Evolutionary conservation across 768 basidiomycete genomes (phyloP).

Genomic region (Phlegmacium glaucopus): DNA sequence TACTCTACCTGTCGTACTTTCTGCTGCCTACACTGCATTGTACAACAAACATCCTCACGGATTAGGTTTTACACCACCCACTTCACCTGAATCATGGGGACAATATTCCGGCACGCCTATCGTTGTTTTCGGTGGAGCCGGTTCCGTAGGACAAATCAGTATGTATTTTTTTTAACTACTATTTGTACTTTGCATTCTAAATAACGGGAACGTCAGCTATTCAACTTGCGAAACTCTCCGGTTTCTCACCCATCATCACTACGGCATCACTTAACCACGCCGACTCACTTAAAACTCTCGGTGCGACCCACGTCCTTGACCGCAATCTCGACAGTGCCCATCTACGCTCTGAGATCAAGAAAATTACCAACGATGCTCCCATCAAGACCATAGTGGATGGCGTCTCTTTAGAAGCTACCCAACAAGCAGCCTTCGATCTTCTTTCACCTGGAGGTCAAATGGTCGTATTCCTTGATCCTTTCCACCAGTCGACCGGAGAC

Average conservation of each 20-base stretch:
- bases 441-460: background rate
- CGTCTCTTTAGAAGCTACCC: constrained; percentile 34
- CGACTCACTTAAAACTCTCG: constrained; percentile 30
- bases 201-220: constrained; percentile 26
- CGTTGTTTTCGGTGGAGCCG: constrained; percentile 22
- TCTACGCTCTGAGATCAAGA: constrained; percentile 8
- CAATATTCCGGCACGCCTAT: constrained; percentile 9
- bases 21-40: constrained; percentile 26
- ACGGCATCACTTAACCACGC: constrained; percentile 28
- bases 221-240: constrained; percentile 33
- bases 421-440: constrained; percentile 29
- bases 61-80: constrained; percentile 1
- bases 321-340: constrained; percentile 4
- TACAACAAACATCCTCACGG: constrained; percentile 24
- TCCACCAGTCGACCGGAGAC: constrained; percentile 2
- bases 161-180: constrained; percentile 19
- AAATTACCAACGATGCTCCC: constrained; percentile 15
- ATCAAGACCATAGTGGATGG: constrained; percentile 27
- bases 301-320: constrained; percentile 38
- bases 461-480: background rate
- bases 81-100: background rate
- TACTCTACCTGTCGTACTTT: constrained; percentile 26
- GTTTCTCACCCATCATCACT: constrained; percentile 41
- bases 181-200: constrained; percentile 14
- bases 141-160: constrained; percentile 27